phyloP scores from a whole-genome alignment of 352 stramenopile species.

The Thraustotheca clavata region DNA sequence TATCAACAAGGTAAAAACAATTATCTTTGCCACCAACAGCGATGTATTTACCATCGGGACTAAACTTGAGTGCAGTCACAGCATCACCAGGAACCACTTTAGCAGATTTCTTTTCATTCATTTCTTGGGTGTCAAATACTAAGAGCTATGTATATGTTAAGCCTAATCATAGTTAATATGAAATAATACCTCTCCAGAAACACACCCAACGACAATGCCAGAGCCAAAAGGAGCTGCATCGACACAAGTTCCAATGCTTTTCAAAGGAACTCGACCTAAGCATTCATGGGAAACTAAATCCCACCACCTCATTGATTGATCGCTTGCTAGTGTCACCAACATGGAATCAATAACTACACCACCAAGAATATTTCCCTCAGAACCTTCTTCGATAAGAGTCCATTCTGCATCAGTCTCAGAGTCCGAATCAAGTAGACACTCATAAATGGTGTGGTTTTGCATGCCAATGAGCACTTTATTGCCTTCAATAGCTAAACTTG shows the following conservation, averaged over 20 bases:
- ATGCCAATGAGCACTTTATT: slow-evolving; percentile 43
- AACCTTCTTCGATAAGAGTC: slow-evolving; percentile 44
- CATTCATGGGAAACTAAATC: neutral
- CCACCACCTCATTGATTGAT: slow-evolving; percentile 8
- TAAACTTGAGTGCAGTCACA: slow-evolving; percentile 36
- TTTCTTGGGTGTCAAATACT: slow-evolving; percentile 30
- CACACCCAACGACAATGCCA: slow-evolving; percentile 45
- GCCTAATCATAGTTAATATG: neutral
- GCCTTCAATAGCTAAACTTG: slow-evolving; percentile 46
- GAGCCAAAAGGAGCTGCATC: slow-evolving; percentile 45
- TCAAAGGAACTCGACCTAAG: neutral
- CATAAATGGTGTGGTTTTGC: slow-evolving; percentile 57
- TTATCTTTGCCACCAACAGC: slow-evolving; percentile 51
- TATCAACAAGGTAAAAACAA: slow-evolving; percentile 51
- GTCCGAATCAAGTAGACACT: slow-evolving; percentile 24
- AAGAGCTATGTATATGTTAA: slow-evolving; percentile 24
- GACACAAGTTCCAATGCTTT: slow-evolving; percentile 36
- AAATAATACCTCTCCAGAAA: slow-evolving; percentile 30
- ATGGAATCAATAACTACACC: slow-evolving; percentile 4
- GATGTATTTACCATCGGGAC: slow-evolving; percentile 36
- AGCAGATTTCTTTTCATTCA: slow-evolving; percentile 36
- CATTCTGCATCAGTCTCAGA: slow-evolving; percentile 36
- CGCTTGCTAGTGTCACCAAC: slow-evolving; percentile 12
- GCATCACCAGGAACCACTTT: slow-evolving; percentile 21
- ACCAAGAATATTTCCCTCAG: slow-evolving; percentile 29